These are phyloP conservation scores for Lasiosphaeria hispida DNA, from an alignment of 495 filamentous ascomycete genomes.

Conservation along the genomic window DNA sequence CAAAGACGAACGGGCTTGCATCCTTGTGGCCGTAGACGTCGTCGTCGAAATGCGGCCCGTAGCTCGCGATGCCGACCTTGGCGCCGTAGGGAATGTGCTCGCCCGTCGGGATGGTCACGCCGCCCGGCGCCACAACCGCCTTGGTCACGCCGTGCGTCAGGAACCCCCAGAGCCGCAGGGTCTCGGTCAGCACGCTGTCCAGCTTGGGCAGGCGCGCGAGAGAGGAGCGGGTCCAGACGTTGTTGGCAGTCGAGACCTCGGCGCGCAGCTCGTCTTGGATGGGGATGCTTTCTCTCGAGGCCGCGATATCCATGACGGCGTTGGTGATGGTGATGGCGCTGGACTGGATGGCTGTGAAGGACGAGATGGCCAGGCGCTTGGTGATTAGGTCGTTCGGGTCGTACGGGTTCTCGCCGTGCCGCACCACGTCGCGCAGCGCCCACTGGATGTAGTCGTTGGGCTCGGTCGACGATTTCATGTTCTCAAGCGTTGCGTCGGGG, in stretches of 20 bases:
- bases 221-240: constrained; percentile 34
- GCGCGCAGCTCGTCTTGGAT: constrained; percentile 17
- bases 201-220: constrained; percentile 34
- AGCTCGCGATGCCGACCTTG: constrained; percentile 39
- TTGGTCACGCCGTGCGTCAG: constrained; percentile 40
- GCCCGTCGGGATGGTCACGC: constrained; percentile 37
- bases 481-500: not conserved
- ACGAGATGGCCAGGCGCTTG: constrained; percentile 36
- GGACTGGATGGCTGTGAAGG: constrained; percentile 49
- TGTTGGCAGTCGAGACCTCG: constrained; percentile 15
- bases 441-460: constrained; percentile 40
- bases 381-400: constrained; percentile 27
- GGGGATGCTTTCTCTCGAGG: constrained; percentile 24
- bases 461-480: not conserved
- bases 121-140: constrained; percentile 37
- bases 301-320: constrained; percentile 34
- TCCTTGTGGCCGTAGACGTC: constrained; percentile 28
- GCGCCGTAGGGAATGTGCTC: constrained; percentile 33
- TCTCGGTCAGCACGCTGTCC: constrained; percentile 42
- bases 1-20: constrained; percentile 28
- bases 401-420: constrained; percentile 27
- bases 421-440: constrained; percentile 31
- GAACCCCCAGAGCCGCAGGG: constrained; percentile 41
- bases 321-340: constrained; percentile 45
- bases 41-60: constrained; percentile 39